Evolutionary conservation across 2,329 filamentous ascomycete species (phyloP).

Genomic region (Colletotrichum scovillei): DNA sequence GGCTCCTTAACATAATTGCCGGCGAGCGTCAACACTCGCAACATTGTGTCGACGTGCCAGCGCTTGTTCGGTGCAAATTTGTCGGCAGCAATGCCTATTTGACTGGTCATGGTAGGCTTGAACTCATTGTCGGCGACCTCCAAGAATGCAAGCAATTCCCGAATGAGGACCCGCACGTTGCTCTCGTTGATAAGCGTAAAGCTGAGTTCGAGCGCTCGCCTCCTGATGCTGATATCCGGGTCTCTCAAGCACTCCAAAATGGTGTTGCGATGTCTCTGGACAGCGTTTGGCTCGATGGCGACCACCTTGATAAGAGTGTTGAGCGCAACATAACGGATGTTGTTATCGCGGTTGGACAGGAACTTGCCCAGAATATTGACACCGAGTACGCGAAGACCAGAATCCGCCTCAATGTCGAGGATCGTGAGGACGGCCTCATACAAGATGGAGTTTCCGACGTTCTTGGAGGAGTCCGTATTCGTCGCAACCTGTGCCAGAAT

Average conservation of each 20-base stretch:
- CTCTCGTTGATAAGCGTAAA: constrained; percentile 98
- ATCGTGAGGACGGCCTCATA: constrained; percentile 98
- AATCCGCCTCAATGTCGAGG: constrained; percentile 97
- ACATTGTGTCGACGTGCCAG: constrained; percentile 98
- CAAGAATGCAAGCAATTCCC: constrained; percentile 93
- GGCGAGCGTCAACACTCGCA: constrained; percentile 91
- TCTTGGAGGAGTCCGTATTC: constrained; percentile 98
- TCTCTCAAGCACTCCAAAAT: constrained; percentile 96
- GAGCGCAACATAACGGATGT: constrained; percentile 96
- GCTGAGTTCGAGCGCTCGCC: constrained; percentile 94
- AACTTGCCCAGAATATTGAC: constrained; percentile 99
- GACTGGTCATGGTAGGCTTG: constrained; percentile 97
- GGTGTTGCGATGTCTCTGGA: constrained; percentile 96
- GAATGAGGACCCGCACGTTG: constrained; percentile 92
- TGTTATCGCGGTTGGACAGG: constrained; percentile 98
- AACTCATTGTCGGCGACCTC: constrained; percentile 99
- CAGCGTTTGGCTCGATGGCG: constrained; percentile 96
- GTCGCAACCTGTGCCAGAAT: constrained; percentile 97
- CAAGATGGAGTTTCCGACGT: constrained; percentile 97
- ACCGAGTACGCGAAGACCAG: constrained; percentile 90
- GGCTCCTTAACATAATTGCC: constrained; percentile 98
- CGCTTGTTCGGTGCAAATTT: constrained; percentile 96
- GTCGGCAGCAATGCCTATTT: constrained; percentile 97
- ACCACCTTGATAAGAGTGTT: constrained; percentile 99
- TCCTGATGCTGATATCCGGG: constrained; percentile 96